Conservation (phyloP, 495 filamentous ascomycete genomes). For the Aeminium ludgeri region DNA sequence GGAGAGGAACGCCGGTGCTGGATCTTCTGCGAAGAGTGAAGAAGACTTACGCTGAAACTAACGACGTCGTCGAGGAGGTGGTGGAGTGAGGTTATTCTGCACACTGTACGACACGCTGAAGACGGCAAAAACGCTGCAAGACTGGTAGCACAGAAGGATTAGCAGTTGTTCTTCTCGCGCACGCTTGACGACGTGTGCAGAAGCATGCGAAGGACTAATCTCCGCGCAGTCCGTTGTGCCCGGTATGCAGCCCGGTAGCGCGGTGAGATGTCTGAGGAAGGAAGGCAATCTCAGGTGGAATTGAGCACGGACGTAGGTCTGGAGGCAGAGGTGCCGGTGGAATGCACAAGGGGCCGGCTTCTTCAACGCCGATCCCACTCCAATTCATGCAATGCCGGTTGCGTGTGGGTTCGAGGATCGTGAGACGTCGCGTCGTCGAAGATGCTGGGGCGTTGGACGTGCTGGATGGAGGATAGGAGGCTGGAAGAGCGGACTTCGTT, state of each 20-base stretch:
- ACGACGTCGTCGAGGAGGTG: no score
- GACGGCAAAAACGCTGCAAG: slow-evolving; percentile 1
- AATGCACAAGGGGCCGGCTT: neutral
- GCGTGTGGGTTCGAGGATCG: no score
- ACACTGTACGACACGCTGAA: neutral
- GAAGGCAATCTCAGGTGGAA: slow-evolving; percentile 8
- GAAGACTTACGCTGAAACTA: neutral
- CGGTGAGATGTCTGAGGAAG: slow-evolving; percentile 3
- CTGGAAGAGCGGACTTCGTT: no score
- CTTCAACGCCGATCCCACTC: no score
- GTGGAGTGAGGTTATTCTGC: neutral
- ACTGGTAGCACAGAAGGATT: neutral
- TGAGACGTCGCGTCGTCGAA: no score
- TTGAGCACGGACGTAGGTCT: slow-evolving; percentile 2
- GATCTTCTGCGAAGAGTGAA: neutral
- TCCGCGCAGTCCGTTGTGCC: no score
- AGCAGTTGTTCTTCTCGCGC: no score
- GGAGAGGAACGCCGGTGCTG: slow-evolving; percentile 1
- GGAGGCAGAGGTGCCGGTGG: neutral
- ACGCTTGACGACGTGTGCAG: no score
- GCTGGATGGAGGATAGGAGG: slow-evolving; percentile 1
- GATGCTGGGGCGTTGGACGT: slow-evolving; percentile 2
- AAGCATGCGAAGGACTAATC: no score
- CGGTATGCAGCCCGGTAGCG: no score
- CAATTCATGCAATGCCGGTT: no score